Base-by-base conservation (phyloP, 2,329 filamentous ascomycete species). In the Monilinia aucupariae region DNA sequence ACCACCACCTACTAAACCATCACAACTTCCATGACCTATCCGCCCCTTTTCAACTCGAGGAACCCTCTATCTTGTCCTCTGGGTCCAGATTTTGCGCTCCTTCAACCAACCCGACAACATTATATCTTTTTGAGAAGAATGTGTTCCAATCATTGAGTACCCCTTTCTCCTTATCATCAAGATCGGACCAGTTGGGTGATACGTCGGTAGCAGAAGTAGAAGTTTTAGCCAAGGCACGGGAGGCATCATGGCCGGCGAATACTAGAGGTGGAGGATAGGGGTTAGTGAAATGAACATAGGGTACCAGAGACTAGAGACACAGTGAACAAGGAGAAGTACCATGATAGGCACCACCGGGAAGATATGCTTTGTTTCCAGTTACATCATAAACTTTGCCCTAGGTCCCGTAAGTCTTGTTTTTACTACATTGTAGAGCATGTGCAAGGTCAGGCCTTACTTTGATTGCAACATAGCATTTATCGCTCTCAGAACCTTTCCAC, bases 81-180 rank as follows among this genome's bases (percentile, higher is more conserved):
- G 56, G 56, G 15, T 59, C 56, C 30, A 62, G 20, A 41, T 62
- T 62, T 45, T 62, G 22, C 4, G 60, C 60, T 3, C 60, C 60
- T 20, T 62, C 52, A 3, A 62, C 60, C 12, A 62, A 20, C 3
- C 91, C 91, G 53, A 96, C 86, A 59, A 97, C 84, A 71, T 96
- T 97, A 79, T 99, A 99, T 64, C 94, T 83, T 80, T 97, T 99
- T 69, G 89, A 91, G 77, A 99, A 99, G 78, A 96, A 99, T 2
- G 89, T 96, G 67, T 88, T 85, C 94, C 94, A 99, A 75, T 99
- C 94, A 61, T 93, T 83, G 65, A 99, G 78, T 3, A 89, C 87
- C 32, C 84, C 85, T 79, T 94, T 91, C 75, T 97, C 87, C 76
- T 94, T 92, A 27, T 96, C 92, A 17, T 82, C 80, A 59, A 99